A percentile compares a stretch with the other conserved stretches of the same genome.
Evolutionary conservation across 1,284 basidiomycete species (phyloP).

Genomic region (Apiotrichum porosum): DNA sequence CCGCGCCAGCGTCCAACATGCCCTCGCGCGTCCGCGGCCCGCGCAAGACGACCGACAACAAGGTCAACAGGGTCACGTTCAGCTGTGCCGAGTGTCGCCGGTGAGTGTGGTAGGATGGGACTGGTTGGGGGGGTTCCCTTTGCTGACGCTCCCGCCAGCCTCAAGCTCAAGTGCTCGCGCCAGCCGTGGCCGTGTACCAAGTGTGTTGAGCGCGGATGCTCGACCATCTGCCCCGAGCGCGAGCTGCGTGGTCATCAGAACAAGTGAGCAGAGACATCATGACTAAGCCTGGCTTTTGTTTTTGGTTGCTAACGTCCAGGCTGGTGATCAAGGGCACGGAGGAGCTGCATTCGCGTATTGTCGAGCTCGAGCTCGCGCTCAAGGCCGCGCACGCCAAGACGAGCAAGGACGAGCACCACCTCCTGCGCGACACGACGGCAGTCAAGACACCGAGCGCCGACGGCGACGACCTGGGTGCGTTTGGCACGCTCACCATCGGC

Average conservation of each 20-base stretch:
- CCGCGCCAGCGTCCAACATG: neutral
- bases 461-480: constrained; percentile 18
- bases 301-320: too few species aligned
- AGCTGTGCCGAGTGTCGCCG: constrained; percentile 42
- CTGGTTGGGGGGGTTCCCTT: neutral
- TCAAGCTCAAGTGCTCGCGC: constrained; percentile 44
- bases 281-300: neutral
- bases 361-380: constrained; percentile 40
- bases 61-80: constrained; percentile 24
- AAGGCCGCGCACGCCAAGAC: constrained; percentile 28
- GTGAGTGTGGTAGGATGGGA: constrained; percentile 16
- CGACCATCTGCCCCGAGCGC: constrained; percentile 44
- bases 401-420: constrained; percentile 29
- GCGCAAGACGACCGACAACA: constrained; percentile 1
- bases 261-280: constrained; percentile 36
- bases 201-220: constrained; percentile 44
- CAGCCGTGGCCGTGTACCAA: constrained; percentile 41
- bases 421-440: constrained; percentile 30
- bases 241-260: constrained; percentile 20
- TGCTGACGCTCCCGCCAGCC: constrained; percentile 14
- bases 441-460: constrained; percentile 2
- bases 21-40: constrained; percentile 1
- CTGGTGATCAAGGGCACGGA: constrained; percentile 44
- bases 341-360: constrained; percentile 42
- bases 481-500: constrained; percentile 44